Conservation (phyloP, 306 rosid genomes). For the Cucurbita ficifolia region DNA sequence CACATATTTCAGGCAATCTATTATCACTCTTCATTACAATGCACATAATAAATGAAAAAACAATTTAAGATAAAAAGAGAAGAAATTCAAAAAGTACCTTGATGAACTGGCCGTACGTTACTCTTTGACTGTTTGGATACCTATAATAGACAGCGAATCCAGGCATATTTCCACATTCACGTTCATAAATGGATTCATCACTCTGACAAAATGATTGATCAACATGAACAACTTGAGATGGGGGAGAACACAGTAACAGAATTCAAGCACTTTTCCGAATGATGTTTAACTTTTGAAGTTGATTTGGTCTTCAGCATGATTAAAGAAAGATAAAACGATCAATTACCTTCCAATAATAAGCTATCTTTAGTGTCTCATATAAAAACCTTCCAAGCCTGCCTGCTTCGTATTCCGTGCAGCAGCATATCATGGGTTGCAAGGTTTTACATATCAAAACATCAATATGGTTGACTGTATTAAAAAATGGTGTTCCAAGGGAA, state of each 20-base stretch:
- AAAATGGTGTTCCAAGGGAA: slow-evolving; percentile 97
- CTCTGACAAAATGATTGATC: slow-evolving; percentile 35
- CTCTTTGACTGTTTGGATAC: slow-evolving; percentile 87
- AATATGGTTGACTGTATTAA: slow-evolving; percentile 95
- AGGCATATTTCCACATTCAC: slow-evolving; percentile 98
- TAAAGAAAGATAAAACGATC: slow-evolving; percentile 2
- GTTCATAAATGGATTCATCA: slow-evolving; percentile 90
- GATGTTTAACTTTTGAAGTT: neutral
- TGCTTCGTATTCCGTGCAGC: slow-evolving; percentile 93
- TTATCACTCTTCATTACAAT: neutral
- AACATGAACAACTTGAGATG: neutral
- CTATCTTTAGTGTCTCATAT: slow-evolving; percentile 84
- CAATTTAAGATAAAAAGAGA: neutral
- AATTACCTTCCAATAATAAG: slow-evolving; percentile 89
- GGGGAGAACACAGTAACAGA: neutral
- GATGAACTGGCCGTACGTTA: slow-evolving; percentile 81
- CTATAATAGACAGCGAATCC: slow-evolving; percentile 97
- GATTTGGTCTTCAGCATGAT: neutral
- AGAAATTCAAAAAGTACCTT: slow-evolving; percentile 45
- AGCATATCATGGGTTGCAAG: slow-evolving; percentile 97
- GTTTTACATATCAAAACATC: slow-evolving; percentile 93
- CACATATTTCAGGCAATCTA: neutral
- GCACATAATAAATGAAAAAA: neutral
- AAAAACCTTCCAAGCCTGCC: slow-evolving; percentile 96
- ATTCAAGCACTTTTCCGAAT: slow-evolving; percentile 1